A percentile compares a stretch with the other conserved stretches of the same genome.
These are phyloP conservation scores for Cytospora piceicola DNA, from an alignment of 2,329 filamentous ascomycete species.

Conservation along the genomic window DNA sequence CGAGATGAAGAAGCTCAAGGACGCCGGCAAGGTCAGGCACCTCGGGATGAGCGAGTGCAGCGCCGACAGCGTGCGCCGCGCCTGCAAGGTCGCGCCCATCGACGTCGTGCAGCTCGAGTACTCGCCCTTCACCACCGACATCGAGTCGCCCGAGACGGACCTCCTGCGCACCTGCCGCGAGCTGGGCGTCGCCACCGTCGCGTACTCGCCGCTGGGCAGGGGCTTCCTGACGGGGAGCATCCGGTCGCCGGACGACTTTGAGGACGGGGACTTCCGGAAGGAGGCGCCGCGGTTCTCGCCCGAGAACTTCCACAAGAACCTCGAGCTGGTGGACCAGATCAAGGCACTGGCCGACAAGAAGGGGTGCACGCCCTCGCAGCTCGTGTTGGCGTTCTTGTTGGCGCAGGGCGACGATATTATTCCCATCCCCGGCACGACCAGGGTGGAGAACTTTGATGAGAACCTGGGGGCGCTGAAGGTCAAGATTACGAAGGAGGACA, in stretches of 20 bases:
- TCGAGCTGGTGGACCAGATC: conserved; percentile 38
- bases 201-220: conserved; percentile 47
- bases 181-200: conserved; percentile 49
- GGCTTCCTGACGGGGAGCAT: conserved; percentile 49
- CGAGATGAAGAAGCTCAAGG: conserved; percentile 49
- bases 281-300: conserved; percentile 46
- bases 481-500: conserved; percentile 21
- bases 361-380: conserved; percentile 53
- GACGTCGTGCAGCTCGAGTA: conserved; percentile 59
- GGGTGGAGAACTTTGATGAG: conserved; percentile 47
- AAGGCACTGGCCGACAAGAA: conserved; percentile 37
- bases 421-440: conserved; percentile 58
- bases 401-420: conserved; percentile 51
- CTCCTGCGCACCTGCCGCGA: conserved; percentile 51
- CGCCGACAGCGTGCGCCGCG: conserved; percentile 53
- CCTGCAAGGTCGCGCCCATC: conserved; percentile 52
- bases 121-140: conserved; percentile 52
- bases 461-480: conserved; percentile 39
- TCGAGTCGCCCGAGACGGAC: conserved; percentile 47
- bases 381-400: conserved; percentile 61
- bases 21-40: conserved; percentile 57
- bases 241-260: conserved; percentile 44
- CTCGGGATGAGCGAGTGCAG: conserved; percentile 56
- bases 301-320: conserved; percentile 56
- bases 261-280: conserved; percentile 41